A percentile compares a stretch with the other conserved stretches of the same genome.
Conservation (phyloP, 2,329 filamentous ascomycete genomes). For the Rosellinia necatrix region DNA sequence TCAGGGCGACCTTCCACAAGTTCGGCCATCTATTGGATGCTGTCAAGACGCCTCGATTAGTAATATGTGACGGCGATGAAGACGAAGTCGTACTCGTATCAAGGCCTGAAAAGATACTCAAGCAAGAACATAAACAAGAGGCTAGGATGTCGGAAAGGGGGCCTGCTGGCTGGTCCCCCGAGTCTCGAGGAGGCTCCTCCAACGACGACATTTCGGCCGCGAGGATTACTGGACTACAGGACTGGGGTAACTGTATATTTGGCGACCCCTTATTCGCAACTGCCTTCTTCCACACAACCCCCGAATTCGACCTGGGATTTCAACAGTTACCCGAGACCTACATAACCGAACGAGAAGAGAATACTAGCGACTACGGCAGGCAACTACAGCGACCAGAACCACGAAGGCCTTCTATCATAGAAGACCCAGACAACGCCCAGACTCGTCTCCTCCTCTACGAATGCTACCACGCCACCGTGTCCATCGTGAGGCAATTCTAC, state of each 20-base stretch:
- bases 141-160: neutral
- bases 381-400: neutral
- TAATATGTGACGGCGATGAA: slow-evolving; percentile 58
- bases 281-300: slow-evolving; percentile 52
- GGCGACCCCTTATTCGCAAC: slow-evolving; percentile 62
- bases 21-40: slow-evolving; percentile 56
- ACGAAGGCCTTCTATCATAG: slow-evolving; percentile 42
- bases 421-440: slow-evolving; percentile 49
- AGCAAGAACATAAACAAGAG: slow-evolving; percentile 20
- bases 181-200: slow-evolving; percentile 6
- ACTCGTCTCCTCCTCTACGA: slow-evolving; percentile 60
- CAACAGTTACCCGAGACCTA: slow-evolving; percentile 6
- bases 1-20: slow-evolving; percentile 57
- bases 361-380: neutral
- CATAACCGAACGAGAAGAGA: slow-evolving; percentile 9
- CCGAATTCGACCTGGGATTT: slow-evolving; percentile 55
- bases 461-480: slow-evolving; percentile 59
- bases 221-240: slow-evolving; percentile 55
- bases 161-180: neutral
- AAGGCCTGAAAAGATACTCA: slow-evolving; percentile 20
- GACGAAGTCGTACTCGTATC: slow-evolving; percentile 56
- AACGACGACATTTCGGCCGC: slow-evolving; percentile 31
- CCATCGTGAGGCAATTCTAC: slow-evolving; percentile 61
- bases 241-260: slow-evolving; percentile 64
- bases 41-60: slow-evolving; percentile 56